phyloP scores from a whole-genome alignment of 2,329 filamentous ascomycete species.

The Zymoseptoria tritici region DNA sequence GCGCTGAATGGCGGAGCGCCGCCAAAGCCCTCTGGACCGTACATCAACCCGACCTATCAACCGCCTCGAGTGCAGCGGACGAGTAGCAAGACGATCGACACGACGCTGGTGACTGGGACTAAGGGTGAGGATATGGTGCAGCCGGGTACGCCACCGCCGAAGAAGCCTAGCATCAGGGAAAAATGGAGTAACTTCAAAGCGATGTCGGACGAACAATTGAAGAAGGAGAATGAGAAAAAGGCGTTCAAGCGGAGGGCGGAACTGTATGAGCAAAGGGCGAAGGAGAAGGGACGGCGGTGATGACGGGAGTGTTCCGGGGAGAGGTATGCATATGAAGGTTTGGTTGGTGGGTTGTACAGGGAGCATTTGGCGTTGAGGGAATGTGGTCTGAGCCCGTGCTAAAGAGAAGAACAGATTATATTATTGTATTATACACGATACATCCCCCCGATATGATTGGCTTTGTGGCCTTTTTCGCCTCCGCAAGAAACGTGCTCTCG shows the following conservation, averaged over 20 bases:
- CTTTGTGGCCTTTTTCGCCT: neutral
- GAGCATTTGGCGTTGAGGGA: neutral
- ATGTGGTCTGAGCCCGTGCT: neutral
- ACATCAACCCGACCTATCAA: slow-evolving; percentile 16
- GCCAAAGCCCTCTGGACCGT: slow-evolving; percentile 12
- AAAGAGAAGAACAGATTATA: neutral
- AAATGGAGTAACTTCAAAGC: neutral
- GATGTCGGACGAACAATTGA: slow-evolving; percentile 4
- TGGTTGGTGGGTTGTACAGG: neutral
- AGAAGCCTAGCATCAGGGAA: neutral
- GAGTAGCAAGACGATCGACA: slow-evolving; percentile 10
- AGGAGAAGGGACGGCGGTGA: slow-evolving; percentile 3
- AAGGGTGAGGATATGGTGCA: slow-evolving; percentile 14
- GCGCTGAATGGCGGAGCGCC: neutral
- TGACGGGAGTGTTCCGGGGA: neutral
- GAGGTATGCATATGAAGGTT: neutral
- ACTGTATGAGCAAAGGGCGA: slow-evolving; percentile 22
- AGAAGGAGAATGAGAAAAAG: slow-evolving; percentile 9
- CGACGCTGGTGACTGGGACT: slow-evolving; percentile 8
- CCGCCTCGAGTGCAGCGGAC: slow-evolving; percentile 8
- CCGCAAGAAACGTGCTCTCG: neutral
- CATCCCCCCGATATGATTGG: neutral
- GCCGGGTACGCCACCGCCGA: slow-evolving; percentile 1
- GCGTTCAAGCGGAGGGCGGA: slow-evolving; percentile 21
- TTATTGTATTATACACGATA: neutral